A percentile compares a stretch with the other conserved stretches of the same genome.
These are phyloP conservation scores for Nitzschia inconspicua DNA, from an alignment of 108 stramenopile species.

Conservation along the genomic window DNA sequence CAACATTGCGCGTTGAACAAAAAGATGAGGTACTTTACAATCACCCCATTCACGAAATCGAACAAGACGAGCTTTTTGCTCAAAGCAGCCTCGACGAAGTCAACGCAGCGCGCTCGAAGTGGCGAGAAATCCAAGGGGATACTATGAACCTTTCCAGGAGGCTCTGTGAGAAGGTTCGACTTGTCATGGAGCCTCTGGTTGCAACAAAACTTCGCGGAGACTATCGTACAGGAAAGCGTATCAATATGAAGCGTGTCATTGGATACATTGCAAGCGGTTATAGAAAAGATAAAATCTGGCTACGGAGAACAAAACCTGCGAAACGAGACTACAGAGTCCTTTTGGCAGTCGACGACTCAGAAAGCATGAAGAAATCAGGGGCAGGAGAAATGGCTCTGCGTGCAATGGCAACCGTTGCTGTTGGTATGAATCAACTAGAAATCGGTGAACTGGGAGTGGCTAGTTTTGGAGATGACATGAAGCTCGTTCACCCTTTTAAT, in stretches of 20 bases:
- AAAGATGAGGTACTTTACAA: slow-evolving; percentile 1
- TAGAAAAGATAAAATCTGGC: slow-evolving; percentile 99
- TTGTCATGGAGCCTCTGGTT: slow-evolving; percentile 95
- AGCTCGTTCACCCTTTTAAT: slow-evolving; percentile 87
- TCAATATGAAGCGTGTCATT: slow-evolving; percentile 99
- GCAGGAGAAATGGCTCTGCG: slow-evolving; percentile 90
- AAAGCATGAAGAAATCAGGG: slow-evolving; percentile 91
- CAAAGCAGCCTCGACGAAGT: slow-evolving; percentile 35
- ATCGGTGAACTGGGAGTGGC: slow-evolving; percentile 94
- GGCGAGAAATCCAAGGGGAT: slow-evolving; percentile 70
- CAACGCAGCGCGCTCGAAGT: slow-evolving; percentile 53
- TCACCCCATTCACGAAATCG: neutral
- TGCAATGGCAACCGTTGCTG: slow-evolving; percentile 87
- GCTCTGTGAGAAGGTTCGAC: slow-evolving; percentile 96
- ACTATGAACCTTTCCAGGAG: slow-evolving; percentile 77
- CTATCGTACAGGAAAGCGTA: slow-evolving; percentile 96
- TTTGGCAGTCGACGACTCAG: slow-evolving; percentile 96
- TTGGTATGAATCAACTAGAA: slow-evolving; percentile 94
- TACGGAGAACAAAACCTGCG: slow-evolving; percentile 97
- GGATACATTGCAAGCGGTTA: slow-evolving; percentile 98
- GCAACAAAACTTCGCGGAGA: slow-evolving; percentile 96
- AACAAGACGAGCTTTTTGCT: slow-evolving; percentile 45
- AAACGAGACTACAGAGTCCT: slow-evolving; percentile 95
- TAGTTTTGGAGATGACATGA: slow-evolving; percentile 89
- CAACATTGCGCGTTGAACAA: slow-evolving; percentile 31